Evolutionary conservation across 176 grass and related monocot species (phyloP).

Genomic region (Musa beccarii): DNA sequence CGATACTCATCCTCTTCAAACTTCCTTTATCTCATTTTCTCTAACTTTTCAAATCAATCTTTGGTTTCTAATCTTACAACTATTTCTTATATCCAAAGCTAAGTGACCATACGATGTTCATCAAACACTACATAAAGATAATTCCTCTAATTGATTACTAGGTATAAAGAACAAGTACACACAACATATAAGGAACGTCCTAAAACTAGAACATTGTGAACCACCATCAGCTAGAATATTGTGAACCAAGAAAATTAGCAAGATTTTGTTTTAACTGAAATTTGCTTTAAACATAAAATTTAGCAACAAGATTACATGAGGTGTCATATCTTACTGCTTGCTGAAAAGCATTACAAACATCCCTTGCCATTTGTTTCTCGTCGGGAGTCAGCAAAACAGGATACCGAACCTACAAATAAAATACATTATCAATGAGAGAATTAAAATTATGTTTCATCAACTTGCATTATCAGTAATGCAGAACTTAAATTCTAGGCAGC

Average conservation of each 20-base stretch:
- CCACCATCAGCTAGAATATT: neutral
- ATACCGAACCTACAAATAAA: slow-evolving; percentile 74
- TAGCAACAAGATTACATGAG: neutral
- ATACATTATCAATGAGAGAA: neutral
- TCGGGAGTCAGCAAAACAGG: slow-evolving; percentile 76
- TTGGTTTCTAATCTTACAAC: no score
- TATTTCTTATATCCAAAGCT: no score
- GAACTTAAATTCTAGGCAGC: neutral
- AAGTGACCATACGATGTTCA: no score
- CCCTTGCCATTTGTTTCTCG: slow-evolving; percentile 95
- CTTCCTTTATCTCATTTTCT: no score
- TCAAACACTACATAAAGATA: no score
- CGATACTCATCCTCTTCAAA: no score
- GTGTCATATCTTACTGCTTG: slow-evolving; percentile 50
- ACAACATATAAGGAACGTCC: neutral
- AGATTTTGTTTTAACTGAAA: no score
- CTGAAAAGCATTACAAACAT: slow-evolving; percentile 76
- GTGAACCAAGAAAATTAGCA: neutral
- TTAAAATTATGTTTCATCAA: neutral
- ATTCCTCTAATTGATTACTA: no score
- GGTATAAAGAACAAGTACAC: no score
- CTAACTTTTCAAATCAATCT: no score
- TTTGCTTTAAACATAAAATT: neutral
- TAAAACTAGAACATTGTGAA: neutral
- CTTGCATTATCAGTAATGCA: neutral